These are phyloP conservation scores for Entomortierella beljakovae DNA, from an alignment of 192 early-diverging fungal genomes.

Conservation along the genomic window DNA sequence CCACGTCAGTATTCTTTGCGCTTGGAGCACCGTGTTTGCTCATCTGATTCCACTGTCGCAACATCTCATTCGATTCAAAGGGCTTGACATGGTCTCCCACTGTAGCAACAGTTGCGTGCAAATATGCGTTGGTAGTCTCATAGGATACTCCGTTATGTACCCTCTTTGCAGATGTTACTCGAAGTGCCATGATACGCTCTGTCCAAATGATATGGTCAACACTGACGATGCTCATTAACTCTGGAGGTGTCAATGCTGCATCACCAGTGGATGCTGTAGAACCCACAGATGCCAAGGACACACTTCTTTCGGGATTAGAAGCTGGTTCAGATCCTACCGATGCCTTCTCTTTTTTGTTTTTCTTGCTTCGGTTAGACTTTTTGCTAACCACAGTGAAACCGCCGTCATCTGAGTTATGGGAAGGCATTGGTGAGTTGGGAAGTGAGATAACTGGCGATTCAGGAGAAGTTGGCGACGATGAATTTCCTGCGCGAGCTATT, in stretches of 20 bases:
- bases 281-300: too few species aligned
- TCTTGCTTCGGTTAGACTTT: background rate
- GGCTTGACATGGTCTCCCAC: constrained; percentile 49
- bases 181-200: constrained; percentile 43
- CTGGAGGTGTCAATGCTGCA: too few species aligned
- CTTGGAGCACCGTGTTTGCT: background rate
- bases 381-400: background rate
- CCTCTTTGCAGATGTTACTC: constrained; percentile 29
- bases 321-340: too few species aligned
- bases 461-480: background rate
- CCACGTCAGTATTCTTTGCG: background rate
- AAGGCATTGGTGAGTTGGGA: background rate
- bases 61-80: constrained; percentile 49
- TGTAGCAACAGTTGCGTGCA: constrained; percentile 61
- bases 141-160: constrained; percentile 6
- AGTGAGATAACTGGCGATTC: background rate
- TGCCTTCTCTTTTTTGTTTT: background rate
- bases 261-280: background rate
- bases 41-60: constrained; percentile 20
- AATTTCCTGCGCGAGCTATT: background rate
- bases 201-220: constrained; percentile 68
- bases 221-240: constrained; percentile 14
- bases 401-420: background rate
- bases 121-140: constrained; percentile 12
- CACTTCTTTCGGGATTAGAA: too few species aligned